Conservation (phyloP, 192 early-diverging fungal species). For the Phlyctochytrium arcticum region DNA sequence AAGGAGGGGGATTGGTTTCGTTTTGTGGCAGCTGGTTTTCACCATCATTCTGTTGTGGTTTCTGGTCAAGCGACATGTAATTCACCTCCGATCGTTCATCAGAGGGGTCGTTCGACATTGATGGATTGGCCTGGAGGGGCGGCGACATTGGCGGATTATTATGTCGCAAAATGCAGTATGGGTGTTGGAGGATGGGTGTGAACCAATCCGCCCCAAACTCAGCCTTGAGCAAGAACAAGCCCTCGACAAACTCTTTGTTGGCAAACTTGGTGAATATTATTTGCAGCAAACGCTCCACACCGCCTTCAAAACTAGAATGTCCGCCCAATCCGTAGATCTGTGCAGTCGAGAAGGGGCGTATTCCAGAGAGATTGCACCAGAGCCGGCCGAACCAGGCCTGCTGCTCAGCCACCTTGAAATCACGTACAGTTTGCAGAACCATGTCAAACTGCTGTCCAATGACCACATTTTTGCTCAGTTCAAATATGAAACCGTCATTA, state of each 20-base stretch:
- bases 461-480: constrained; percentile 41
- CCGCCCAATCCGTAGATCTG: constrained; percentile 18
- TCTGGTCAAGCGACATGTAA: no score
- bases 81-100: no score
- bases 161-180: constrained; percentile 45
- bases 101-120: no score
- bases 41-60: neutral
- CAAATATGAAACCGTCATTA: constrained; percentile 41
- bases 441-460: constrained; percentile 41
- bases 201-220: constrained; percentile 62
- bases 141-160: constrained; percentile 24
- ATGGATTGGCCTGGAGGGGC: no score
- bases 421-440: constrained; percentile 35
- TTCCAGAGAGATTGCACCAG: constrained; percentile 38
- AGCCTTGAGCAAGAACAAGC: constrained; percentile 47
- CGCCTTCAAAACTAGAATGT: constrained; percentile 28
- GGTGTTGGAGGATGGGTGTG: constrained; percentile 53
- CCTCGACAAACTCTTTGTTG: constrained; percentile 46
- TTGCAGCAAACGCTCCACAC: constrained; percentile 44
- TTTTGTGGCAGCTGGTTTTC: neutral
- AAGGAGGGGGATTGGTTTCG: neutral
- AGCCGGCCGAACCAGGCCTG: constrained; percentile 45
- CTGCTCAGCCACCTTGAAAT: constrained; percentile 36
- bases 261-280: constrained; percentile 51
- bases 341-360: constrained; percentile 38